phyloP scores from a whole-genome alignment of 2,329 filamentous ascomycete genomes.

The Xylaria sp. region DNA sequence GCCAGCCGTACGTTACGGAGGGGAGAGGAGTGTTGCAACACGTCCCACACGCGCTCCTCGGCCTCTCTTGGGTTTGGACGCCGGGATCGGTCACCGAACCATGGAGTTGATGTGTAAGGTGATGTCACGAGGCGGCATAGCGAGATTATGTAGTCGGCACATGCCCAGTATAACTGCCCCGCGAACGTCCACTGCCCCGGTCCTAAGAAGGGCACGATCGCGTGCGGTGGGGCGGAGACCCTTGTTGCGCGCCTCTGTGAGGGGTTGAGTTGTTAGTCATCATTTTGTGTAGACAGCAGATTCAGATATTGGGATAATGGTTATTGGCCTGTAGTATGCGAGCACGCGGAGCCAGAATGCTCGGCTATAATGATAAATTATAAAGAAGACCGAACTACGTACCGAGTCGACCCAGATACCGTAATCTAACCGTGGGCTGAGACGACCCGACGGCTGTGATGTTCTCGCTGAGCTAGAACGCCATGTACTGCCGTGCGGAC shows the following conservation, averaged over 20 bases:
- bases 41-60: slow-evolving; percentile 14
- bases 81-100: slow-evolving; percentile 15
- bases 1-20: slow-evolving; percentile 38
- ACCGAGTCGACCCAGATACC: slow-evolving; percentile 40
- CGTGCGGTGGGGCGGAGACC: slow-evolving; percentile 33
- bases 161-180: slow-evolving; percentile 44
- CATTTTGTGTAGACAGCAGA: not conserved
- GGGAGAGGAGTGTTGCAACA: slow-evolving; percentile 38
- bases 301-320: no score
- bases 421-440: slow-evolving; percentile 36
- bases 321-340: no score
- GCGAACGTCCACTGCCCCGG: slow-evolving; percentile 42
- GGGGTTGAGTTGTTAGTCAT: not conserved
- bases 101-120: slow-evolving; percentile 27
- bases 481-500: not conserved
- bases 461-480: not conserved
- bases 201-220: slow-evolving; percentile 44
- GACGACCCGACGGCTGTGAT: slow-evolving; percentile 4
- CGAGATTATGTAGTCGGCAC: slow-evolving; percentile 40
- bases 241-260: slow-evolving; percentile 33
- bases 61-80: slow-evolving; percentile 31
- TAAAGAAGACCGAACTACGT: not conserved
- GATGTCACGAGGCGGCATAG: slow-evolving; percentile 32
- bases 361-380: not conserved
- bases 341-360: not conserved